Percentiles rank a stretch among this genome's conserved stretches.
These are phyloP conservation scores for Penicillium sp. DNA, from an alignment of 2,329 filamentous ascomycete genomes.

Conservation along the genomic window DNA sequence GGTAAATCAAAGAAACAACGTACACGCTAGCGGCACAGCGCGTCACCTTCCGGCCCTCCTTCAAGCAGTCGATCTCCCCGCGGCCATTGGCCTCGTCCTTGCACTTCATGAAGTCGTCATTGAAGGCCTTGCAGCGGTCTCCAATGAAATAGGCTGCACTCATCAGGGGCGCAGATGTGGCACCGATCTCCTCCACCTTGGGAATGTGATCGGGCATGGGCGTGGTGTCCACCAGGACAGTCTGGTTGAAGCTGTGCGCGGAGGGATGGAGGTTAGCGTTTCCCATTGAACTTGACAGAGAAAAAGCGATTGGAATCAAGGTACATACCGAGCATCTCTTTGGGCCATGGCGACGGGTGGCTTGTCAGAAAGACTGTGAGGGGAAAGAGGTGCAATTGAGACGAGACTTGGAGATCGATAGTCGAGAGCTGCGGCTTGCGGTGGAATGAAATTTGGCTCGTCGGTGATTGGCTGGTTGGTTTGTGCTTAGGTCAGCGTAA, in stretches of 20 bases:
- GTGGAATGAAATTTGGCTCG: conserved; percentile 31
- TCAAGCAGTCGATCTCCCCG: conserved; percentile 92
- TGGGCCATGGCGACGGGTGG: conserved; percentile 29
- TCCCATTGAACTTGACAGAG: not conserved
- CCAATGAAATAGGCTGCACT: conserved; percentile 97
- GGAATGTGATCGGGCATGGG: conserved; percentile 90
- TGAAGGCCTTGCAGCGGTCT: conserved; percentile 88
- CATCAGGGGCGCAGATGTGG: conserved; percentile 85
- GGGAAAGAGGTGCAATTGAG: conserved; percentile 21
- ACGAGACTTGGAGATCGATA: conserved; percentile 19
- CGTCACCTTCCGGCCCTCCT: conserved; percentile 93
- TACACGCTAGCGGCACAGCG: conserved; percentile 96
- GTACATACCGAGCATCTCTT: conserved; percentile 33
- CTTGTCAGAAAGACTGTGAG: conserved; percentile 16
- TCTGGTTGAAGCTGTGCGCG: conserved; percentile 79
- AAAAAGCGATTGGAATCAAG: not conserved
- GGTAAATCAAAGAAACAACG: conserved; percentile 40
- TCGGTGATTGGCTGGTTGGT: conserved; percentile 33
- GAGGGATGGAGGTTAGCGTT: conserved; percentile 22
- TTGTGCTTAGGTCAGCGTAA: conserved; percentile 21
- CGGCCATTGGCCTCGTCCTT: conserved; percentile 89
- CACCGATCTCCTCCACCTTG: conserved; percentile 87
- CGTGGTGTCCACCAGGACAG: conserved; percentile 90
- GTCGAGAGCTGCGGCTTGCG: conserved; percentile 27
- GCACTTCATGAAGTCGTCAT: conserved; percentile 99